These are phyloP conservation scores for Tympanopsis confertula DNA, from an alignment of 2,329 filamentous ascomycete species.

Conservation along the genomic window DNA sequence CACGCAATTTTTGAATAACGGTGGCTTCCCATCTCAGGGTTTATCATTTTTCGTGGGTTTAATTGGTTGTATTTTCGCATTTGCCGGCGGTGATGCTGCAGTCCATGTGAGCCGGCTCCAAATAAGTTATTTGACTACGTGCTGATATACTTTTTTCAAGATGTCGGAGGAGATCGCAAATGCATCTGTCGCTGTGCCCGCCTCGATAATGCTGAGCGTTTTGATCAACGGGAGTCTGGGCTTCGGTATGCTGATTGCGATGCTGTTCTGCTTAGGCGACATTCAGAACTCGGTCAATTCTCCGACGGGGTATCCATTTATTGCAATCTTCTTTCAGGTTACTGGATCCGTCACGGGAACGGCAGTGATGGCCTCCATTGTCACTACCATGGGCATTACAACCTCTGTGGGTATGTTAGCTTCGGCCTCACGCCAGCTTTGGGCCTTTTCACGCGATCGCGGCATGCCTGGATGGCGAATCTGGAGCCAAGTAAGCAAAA, in stretches of 20 bases:
- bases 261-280: conserved; percentile 40
- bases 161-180: conserved; percentile 34
- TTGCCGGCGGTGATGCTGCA: conserved; percentile 24
- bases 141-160: conserved; percentile 7
- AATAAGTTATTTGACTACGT: not conserved
- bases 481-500: not conserved
- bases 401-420: conserved; percentile 40
- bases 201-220: conserved; percentile 34
- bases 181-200: conserved; percentile 34
- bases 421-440: conserved; percentile 43
- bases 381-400: conserved; percentile 33
- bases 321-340: conserved; percentile 41
- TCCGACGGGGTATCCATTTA: conserved; percentile 41
- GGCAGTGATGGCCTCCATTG: conserved; percentile 33
- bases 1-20: conserved; percentile 26
- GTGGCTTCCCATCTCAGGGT: conserved; percentile 27
- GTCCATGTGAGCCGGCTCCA: conserved; percentile 6
- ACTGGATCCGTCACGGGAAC: conserved; percentile 33
- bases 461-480: not conserved
- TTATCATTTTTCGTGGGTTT: conserved; percentile 32
- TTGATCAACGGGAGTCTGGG: conserved; percentile 38
- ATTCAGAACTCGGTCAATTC: conserved; percentile 27
- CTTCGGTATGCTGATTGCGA: conserved; percentile 41
- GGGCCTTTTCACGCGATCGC: conserved; percentile 28
- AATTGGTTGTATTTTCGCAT: conserved; percentile 17